Evolutionary conservation across 768 basidiomycete species (phyloP), one percentile per base, ranked within the genome.

Genomic region (Tulasnella sp.): DNA sequence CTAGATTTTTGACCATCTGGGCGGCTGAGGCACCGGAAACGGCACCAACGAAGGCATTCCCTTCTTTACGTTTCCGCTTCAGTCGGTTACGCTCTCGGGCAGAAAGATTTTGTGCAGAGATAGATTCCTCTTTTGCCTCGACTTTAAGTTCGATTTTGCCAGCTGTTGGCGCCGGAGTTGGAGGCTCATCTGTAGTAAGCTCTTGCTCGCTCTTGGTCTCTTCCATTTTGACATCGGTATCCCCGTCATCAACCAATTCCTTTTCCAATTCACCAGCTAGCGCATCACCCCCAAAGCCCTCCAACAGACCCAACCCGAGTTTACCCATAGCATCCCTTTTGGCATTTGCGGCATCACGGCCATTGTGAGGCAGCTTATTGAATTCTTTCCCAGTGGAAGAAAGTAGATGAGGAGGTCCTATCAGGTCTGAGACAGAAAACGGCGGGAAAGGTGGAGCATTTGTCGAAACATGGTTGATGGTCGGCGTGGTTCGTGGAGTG

Each of bases 321-420:
- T 88, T 77, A 27, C 76, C 77, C 79, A 92, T 86, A 8, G 88
- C 86, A 60, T 90, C 89, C 60, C 82, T 84, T 22, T 88, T 79
- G 2, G 88, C 87, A 50, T 81, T 82, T 62, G 82, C 85, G 4
- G 92, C 83, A 62, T 92, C 89, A 29, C 77, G 74, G 2, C 83
- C 68, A 49, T 75, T 84, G 4, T 81, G 73, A 3, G 76, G 63
- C 2, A 83, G 83, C 59, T 79, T 86, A 19, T 68, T 63, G 56
- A 90, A 98, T 65, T 99, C 93, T 60, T 89, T 90, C 5, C 93
- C 93, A 0, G 92, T 91, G 2, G 89, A 93, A 1, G 88, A 85
- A 2, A 99, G 73, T 3, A 99, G 74, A n/a, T 77, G 65, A n/a
- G n/a, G n/a, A n/a, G n/a, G n/a, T n/a, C n/a, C n/a, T 56, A 95